Conservation (phyloP, 1,284 basidiomycete genomes). For the Cryptococcus wingfieldii region DNA sequence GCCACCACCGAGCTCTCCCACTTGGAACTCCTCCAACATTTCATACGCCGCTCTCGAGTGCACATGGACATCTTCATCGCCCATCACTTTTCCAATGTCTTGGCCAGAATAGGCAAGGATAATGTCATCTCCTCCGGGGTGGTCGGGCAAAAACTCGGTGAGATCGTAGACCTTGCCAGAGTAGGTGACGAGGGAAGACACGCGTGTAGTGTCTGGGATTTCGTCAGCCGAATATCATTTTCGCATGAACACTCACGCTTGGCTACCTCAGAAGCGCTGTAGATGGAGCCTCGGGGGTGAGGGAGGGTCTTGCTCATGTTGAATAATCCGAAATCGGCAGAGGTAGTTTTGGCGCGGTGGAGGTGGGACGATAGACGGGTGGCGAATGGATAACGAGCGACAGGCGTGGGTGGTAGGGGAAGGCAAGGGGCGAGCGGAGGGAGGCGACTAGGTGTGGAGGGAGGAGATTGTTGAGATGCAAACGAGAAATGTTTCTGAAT, state of each 20-base stretch:
- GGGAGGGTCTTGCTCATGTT: constrained; percentile 7
- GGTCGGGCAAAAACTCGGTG: constrained; percentile 52
- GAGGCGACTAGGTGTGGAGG: too few species aligned
- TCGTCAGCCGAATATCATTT: neutral
- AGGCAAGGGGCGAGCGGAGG: neutral
- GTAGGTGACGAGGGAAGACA: constrained; percentile 46
- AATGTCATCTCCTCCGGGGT: constrained; percentile 54
- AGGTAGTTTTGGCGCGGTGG: neutral
- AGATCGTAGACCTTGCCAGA: constrained; percentile 53
- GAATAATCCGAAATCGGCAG: neutral
- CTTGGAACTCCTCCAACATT: constrained; percentile 79
- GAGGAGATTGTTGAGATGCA: too few species aligned
- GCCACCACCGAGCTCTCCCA: constrained; percentile 74
- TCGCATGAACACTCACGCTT: constrained; percentile 32
- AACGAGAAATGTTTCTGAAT: too few species aligned
- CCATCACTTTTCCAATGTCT: constrained; percentile 79
- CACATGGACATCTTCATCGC: constrained; percentile 76
- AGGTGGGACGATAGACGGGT: neutral
- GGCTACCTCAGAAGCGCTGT: constrained; percentile 38
- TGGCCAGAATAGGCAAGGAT: constrained; percentile 67
- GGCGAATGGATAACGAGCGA: neutral
- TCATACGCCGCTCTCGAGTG: constrained; percentile 90
- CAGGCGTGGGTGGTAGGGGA: neutral
- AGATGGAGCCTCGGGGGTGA: constrained; percentile 25
- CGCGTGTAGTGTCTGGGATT: constrained; percentile 35